Evolutionary conservation across 1,284 basidiomycete species (phyloP), one percentile per base, ranked within the genome.

Genomic region (Moesziomyces antarcticus): DNA sequence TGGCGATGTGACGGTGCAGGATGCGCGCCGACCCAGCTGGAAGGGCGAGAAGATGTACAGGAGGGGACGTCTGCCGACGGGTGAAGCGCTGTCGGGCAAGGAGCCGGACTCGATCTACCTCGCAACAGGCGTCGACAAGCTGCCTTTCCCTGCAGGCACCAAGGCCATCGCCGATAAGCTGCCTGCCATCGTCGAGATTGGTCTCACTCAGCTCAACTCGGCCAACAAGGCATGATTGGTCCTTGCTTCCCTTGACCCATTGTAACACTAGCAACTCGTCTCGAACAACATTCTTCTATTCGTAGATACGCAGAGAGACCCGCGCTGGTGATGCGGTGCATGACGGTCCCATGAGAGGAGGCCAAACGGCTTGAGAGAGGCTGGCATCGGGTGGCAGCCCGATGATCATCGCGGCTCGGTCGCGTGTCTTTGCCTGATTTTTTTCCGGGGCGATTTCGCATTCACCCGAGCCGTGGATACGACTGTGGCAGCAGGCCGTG

Each of bases 91-190:
- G 42, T 90, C 91, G 73, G 93, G 92, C n/a, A 82, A 85, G 56
- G 85, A 91, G 56, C 90, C 90, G 73, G 65, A 66, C 40, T 90
- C 92, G 71, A 91, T 93, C 82, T 90, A 94, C 70, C 85, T 97
- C 21, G 91, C 93, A 1, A 91, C 90, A 75, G 92, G 93, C 50
- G 89, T 98, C 7, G 88, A 89, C 61, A 89, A 90, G 69, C 86
- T 99, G 64, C 95, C 96, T 11, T 95, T 96, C 87, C 96, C 95
- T 1, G 94, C 93, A 27, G 95, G 93, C 40, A 95, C 92, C 13
- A 88, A 87, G 59, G 89, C 92, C 83, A 86, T 96, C 82, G 92
- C 92, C 3, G 87, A 87, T 91, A 55, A 71, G 58, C 77, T 69
- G 63, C 85, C 65, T 27, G 78, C 48, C 52, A 70, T 84, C 40